Percentiles rank a stretch among this genome's conserved stretches.
phyloP scores from a whole-genome alignment of 441 rosid species.

The Syzygium syzygioides region DNA sequence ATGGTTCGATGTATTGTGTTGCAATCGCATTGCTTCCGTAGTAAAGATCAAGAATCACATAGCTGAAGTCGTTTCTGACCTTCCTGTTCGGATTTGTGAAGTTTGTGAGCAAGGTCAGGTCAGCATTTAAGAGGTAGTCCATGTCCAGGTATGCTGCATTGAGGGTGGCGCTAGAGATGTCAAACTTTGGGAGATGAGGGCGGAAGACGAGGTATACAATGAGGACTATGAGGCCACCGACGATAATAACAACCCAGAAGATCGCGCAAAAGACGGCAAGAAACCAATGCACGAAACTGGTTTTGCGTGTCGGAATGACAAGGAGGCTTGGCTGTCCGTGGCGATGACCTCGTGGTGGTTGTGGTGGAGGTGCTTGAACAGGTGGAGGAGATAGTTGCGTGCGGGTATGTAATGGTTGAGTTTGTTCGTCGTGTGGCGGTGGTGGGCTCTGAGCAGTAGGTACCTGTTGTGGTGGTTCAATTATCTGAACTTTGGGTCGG shows the following conservation, averaged over 20 bases:
- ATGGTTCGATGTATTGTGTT: constrained; percentile 56
- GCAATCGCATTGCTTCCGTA: constrained; percentile 51
- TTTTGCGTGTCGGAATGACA: constrained; percentile 19
- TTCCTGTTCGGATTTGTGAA: constrained; percentile 86
- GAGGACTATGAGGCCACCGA: constrained; percentile 59
- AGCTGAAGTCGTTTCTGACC: constrained; percentile 60
- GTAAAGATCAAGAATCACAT: constrained; percentile 61
- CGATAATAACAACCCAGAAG: constrained; percentile 43
- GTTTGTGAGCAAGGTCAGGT: constrained; percentile 57
- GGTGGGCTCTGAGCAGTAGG: constrained; percentile 10
- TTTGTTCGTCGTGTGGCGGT: background rate
- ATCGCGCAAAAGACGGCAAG: constrained; percentile 54
- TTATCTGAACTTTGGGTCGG: background rate
- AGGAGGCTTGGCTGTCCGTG: background rate
- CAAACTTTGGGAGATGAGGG: constrained; percentile 59
- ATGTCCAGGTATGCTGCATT: constrained; percentile 71
- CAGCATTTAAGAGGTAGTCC: constrained; percentile 59
- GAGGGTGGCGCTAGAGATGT: constrained; percentile 45
- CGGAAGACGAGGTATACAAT: constrained; percentile 68
- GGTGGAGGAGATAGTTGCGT: background rate
- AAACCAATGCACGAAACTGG: constrained; percentile 32
- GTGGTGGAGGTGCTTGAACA: background rate
- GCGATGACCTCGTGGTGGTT: background rate
- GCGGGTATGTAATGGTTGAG: background rate
- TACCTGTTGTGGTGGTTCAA: background rate